Evolutionary conservation across 306 rosid genomes (phyloP), one percentile per base, ranked within the genome.

Genomic region (Casuarina cunninghamiana): DNA sequence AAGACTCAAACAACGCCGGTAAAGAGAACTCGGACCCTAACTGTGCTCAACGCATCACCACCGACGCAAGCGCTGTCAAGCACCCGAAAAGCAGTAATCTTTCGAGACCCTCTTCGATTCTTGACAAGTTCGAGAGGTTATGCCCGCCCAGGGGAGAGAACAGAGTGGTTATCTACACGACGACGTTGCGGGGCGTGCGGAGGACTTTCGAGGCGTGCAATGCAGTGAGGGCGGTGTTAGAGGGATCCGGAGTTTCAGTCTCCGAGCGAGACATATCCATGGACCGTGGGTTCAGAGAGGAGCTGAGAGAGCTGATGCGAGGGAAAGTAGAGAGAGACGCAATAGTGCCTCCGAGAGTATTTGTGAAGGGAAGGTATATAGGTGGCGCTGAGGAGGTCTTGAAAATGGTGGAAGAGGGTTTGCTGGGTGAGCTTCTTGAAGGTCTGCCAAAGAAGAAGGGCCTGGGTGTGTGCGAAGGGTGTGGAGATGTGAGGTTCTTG

Each of bases 251-350:
- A 0, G 82, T 90, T 17, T 42, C 77, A 55, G 72, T 94, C 76
- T 85, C 89, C 79, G 98, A 94, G 89, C 87, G 97, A 1, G 98
- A 94, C 66, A 91, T 94, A 44, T 94, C 97, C 0, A 94, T 94
- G 98, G 92, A 94, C 60, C 82, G 89, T 0, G 94, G 96, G 1
- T 92, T 94, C 46, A 80, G 77, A 16, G 94, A 92, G 55, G 96
- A 94, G 77, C 50, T 94, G 2, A 80, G 77, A 54, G 86, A 75
- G 0, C 69, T 92, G 70, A 37, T 89, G 79, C 82, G 73, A 53
- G 93, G 83, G 82, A 85, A 82, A 48, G 39, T 12, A 58, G 89
- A 54, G 43, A 78, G 12, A 65, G 88, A 78, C 12, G 79, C 55
- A 0, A 54, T 78, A 75, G 81, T 90, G 49, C 96, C 94, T 3